A percentile compares a stretch with the other conserved stretches of the same genome.
These are phyloP conservation scores for Rhodotorula sp. DNA, from an alignment of 1,284 basidiomycete species.

Conservation along the genomic window DNA sequence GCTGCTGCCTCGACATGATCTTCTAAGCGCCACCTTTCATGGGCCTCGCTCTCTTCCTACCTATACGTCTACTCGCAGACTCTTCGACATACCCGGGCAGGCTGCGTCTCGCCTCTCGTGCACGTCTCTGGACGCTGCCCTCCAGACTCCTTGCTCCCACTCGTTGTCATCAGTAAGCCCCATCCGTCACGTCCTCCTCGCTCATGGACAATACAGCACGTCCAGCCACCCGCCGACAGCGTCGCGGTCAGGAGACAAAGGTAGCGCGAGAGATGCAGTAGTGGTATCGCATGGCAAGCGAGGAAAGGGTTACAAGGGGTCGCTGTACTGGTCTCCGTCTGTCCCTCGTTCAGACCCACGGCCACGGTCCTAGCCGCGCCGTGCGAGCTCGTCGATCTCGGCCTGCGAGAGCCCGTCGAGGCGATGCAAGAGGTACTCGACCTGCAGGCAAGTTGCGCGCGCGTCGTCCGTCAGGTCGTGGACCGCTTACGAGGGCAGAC, in stretches of 20 bases:
- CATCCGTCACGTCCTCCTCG: no score
- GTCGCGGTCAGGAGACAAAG: no score
- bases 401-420: conserved; percentile 76
- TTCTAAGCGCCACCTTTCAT: conserved; percentile 10
- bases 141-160: no score
- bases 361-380: background rate
- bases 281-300: background rate
- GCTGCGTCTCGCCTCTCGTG: no score
- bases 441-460: conserved; percentile 56
- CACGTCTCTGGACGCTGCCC: no score
- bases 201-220: no score
- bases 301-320: background rate
- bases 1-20: conserved; percentile 27
- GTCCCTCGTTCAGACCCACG: background rate
- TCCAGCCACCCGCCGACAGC: no score
- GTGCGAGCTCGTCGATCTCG: conserved; percentile 69
- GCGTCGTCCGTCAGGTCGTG: background rate
- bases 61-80: no score
- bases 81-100: no score
- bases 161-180: no score
- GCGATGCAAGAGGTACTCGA: conserved; percentile 84
- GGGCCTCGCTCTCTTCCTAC: no score
- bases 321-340: background rate
- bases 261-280: background rate
- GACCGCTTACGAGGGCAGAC: no score